Conservation (phyloP, 768 basidiomycete species). For the Lentinus brumalis region DNA sequence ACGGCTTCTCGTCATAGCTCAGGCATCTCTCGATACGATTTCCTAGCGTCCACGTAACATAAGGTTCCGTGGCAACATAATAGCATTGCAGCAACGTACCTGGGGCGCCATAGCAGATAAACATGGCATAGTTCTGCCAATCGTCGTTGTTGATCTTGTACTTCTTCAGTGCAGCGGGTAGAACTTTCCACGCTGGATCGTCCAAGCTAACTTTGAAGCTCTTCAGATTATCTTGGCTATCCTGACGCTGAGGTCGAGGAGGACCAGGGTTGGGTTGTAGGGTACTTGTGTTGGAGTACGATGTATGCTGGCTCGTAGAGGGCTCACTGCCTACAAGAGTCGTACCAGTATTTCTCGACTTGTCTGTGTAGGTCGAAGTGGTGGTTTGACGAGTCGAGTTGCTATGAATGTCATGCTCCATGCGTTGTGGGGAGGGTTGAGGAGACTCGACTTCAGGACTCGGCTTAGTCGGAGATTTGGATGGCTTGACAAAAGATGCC, state of each 20-base stretch:
- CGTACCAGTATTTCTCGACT: constrained; percentile 2
- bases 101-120: constrained; percentile 94
- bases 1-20: constrained; percentile 96
- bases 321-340: constrained; percentile 9
- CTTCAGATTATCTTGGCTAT: constrained; percentile 77
- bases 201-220: constrained; percentile 98
- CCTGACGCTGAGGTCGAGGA: constrained; percentile 57
- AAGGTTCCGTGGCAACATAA: not conserved
- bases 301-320: constrained; percentile 12
- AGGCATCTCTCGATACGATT: constrained; percentile 90
- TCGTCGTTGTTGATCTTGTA: constrained; percentile 98
- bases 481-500: constrained; percentile 77
- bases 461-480: constrained; percentile 81
- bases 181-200: constrained; percentile 97
- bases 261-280: constrained; percentile 32
- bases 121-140: constrained; percentile 99
- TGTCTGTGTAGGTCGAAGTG: constrained; percentile 11
- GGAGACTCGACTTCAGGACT: constrained; percentile 61
- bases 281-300: constrained; percentile 10
- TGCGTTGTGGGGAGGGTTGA: constrained; percentile 74
- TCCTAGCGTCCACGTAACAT: constrained; percentile 39
- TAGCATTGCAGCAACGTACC: constrained; percentile 50
- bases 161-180: constrained; percentile 97
- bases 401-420: constrained; percentile 63
- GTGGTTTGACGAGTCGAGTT: constrained; percentile 11